Base-by-base conservation (phyloP, 139 green algal genomes). In the Nannochloris sp. region DNA sequence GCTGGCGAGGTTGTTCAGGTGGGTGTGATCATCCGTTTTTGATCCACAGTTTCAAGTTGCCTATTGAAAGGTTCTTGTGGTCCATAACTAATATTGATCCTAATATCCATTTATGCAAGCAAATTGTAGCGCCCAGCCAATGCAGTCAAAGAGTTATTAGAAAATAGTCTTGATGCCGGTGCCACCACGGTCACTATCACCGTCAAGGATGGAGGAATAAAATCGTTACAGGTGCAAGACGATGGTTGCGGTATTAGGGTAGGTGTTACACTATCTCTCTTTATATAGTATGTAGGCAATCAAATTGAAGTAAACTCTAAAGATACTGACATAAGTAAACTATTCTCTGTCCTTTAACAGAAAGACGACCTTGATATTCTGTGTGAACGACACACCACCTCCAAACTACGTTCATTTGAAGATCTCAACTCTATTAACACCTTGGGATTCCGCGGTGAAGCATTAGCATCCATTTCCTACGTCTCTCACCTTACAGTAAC, bases 141-240 rank as follows among this genome's bases (percentile, higher is more conserved):
- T 8, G 94, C 94, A 0, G 55, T 97, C 0, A 99, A 99, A 76
- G 94, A 99, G 76, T 69, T 99, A 73, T 46, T 99, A n/a, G 94
- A 99, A 75, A 99, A 99, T 79, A 87, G 73, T 39, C 38, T 98
- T 2, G 94, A 99, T 34, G 93, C 93, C 19, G 86, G 81, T 61
- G 47, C 71, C 32, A 74, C 71, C 1, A 29, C 38, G 12, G 56
- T 74, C 24, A 82, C 27, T 15, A 75, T 99, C 0, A 69, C 75
- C 0, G 77, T 93, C 2, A 97, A 95, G 64, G 92, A 98, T 14
- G 94, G 92, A 27, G 94, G 93, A 31, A 78, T 90, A 35, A 94
- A 92, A 74, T 56, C 96, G 42, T 83, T 98, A 44, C 88, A 95
- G 65, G 84, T 99, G 6, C 77, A 84, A 15, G 94, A 99, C 78